These are phyloP conservation scores for Rhododendron molle DNA, from an alignment of 148 eudicot species.

Conservation along the genomic window DNA sequence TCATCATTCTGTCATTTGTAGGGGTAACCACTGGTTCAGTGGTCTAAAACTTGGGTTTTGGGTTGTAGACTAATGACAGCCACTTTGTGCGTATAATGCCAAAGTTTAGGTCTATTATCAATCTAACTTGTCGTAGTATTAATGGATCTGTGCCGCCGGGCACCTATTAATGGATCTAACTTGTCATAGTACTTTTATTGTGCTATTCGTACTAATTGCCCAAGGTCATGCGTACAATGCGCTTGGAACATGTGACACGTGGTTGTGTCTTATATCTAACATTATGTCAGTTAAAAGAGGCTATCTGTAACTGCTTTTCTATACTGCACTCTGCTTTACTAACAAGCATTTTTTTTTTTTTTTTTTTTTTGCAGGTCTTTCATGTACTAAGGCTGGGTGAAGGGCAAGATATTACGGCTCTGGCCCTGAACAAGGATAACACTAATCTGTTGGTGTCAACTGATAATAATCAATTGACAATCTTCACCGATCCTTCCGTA, in stretches of 20 bases:
- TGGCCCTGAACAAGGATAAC: constrained; percentile 79
- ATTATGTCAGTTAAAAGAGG: neutral
- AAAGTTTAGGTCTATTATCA: neutral
- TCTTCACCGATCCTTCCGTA: constrained; percentile 96
- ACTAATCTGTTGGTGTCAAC: constrained; percentile 95
- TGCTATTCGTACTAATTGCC: neutral
- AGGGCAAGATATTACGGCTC: constrained; percentile 80
- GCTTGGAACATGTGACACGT: neutral
- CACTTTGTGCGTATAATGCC: neutral
- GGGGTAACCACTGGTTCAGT: neutral
- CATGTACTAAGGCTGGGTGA: constrained; percentile 63
- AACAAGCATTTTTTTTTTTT: constrained; percentile 14
- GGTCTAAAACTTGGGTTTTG: neutral
- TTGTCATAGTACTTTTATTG: neutral
- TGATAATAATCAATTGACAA: constrained; percentile 64
- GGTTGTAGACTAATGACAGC: neutral
- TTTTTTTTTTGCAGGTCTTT: constrained; percentile 48
- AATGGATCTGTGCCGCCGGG: neutral
- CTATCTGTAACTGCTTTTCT: neutral
- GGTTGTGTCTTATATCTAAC: neutral
- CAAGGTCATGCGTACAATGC: neutral
- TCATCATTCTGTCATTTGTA: neutral
- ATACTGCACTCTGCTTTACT: constrained; percentile 3
- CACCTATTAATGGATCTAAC: neutral
- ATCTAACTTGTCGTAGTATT: no score